Conservation (phyloP, 371 early-diverging fungal species). For the Racocetra persica region DNA sequence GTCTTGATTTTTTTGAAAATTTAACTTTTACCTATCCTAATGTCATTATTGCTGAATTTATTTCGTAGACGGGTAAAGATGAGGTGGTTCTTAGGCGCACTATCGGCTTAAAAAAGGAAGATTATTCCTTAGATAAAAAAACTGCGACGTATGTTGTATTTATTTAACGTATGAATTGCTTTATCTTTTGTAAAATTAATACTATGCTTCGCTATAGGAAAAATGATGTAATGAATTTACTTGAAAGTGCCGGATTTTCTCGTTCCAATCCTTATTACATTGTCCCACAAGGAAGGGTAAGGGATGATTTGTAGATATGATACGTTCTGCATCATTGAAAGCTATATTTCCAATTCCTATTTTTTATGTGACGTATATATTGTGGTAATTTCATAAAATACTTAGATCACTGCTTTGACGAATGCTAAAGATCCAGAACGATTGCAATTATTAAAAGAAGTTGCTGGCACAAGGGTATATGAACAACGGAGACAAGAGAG, state of each 20-base stretch:
- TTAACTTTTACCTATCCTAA: neutral
- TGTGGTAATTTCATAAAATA: too few relatives aligned
- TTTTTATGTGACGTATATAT: neutral
- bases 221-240: constrained; percentile 90
- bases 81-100: constrained; percentile 92
- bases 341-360: neutral
- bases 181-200: neutral
- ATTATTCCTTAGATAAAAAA: constrained; percentile 96
- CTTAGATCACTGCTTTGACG: constrained; percentile 87
- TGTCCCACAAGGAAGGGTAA: constrained; percentile 98
- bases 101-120: constrained; percentile 96
- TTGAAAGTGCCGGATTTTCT: constrained; percentile 98
- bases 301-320: constrained; percentile 36
- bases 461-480: constrained; percentile 98
- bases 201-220: constrained; percentile 61
- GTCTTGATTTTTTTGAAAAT: neutral
- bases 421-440: constrained; percentile 94
- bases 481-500: constrained; percentile 94
- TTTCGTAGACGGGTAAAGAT: constrained; percentile 81
- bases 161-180: neutral
- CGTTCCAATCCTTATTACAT: constrained; percentile 98
- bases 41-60: neutral
- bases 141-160: constrained; percentile 68
- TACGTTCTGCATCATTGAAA: neutral
- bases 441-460: constrained; percentile 93